A percentile compares a stretch with the other conserved stretches of the same genome.
Conservation (phyloP, 805 yeast species). For the Sugiyamaella qingdaonensis region DNA sequence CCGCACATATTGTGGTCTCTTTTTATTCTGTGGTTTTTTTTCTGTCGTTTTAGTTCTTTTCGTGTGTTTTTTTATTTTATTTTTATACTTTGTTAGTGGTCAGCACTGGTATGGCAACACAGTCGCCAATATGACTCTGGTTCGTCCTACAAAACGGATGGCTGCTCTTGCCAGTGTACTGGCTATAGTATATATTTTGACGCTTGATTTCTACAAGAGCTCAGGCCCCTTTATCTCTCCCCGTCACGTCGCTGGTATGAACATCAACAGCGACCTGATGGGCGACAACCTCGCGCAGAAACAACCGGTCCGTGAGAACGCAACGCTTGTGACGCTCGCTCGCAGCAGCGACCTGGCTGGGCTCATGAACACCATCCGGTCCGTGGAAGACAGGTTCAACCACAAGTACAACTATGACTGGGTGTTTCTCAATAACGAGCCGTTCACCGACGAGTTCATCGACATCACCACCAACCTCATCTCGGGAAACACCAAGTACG, state of each 20-base stretch:
- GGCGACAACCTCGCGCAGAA: background rate
- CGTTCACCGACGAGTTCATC: slow-evolving; percentile 71
- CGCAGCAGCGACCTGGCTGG: slow-evolving; percentile 68
- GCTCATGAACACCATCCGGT: slow-evolving; percentile 60
- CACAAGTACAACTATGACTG: slow-evolving; percentile 74
- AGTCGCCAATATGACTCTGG: background rate
- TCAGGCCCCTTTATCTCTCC: background rate
- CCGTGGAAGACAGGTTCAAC: slow-evolving; percentile 83
- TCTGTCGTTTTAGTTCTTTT: too few relatives aligned
- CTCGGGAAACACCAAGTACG: slow-evolving; percentile 72
- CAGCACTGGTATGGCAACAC: too few relatives aligned
- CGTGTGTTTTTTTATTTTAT: too few relatives aligned
- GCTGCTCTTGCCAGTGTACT: background rate
- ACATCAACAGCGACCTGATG: background rate
- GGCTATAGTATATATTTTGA: background rate
- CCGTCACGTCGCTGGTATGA: background rate
- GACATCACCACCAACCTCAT: slow-evolving; percentile 53
- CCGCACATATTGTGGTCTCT: too few relatives aligned
- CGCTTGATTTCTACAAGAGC: background rate
- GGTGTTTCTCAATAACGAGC: slow-evolving; percentile 85
- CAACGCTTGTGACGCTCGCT: slow-evolving; percentile 77
- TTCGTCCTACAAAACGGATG: background rate
- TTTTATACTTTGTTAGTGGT: too few relatives aligned
- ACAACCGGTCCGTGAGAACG: slow-evolving; percentile 59
- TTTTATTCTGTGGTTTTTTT: too few relatives aligned